phyloP scores from a whole-genome alignment of 2,329 filamentous ascomycete genomes.

The Pseudogymnoascus sp. region DNA sequence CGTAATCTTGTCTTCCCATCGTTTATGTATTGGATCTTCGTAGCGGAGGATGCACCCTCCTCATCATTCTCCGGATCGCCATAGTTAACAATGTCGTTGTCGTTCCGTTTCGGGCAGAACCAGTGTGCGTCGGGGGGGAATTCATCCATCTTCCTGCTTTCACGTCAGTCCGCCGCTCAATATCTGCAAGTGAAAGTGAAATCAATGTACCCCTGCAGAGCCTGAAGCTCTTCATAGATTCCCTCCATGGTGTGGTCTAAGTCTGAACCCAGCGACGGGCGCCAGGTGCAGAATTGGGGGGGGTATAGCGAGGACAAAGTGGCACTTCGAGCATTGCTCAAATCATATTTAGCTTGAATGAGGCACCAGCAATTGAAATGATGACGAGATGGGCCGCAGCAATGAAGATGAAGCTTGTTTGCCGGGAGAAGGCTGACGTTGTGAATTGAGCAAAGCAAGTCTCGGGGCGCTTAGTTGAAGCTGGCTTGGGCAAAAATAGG shows the following conservation, averaged over 20 bases:
- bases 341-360: background rate
- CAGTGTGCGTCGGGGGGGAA: constrained; percentile 45
- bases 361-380: background rate
- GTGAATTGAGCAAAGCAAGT: background rate
- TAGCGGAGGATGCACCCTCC: constrained; percentile 38
- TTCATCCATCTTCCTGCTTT: constrained; percentile 5
- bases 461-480: background rate
- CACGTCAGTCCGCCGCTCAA: background rate
- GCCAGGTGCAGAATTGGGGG: constrained; percentile 2
- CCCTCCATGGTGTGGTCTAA: constrained; percentile 6
- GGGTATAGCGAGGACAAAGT: background rate
- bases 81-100: constrained; percentile 58
- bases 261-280: constrained; percentile 1
- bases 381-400: background rate
- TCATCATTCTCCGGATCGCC: constrained; percentile 43
- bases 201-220: background rate
- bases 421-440: background rate
- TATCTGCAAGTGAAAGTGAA: background rate
- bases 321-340: constrained; percentile 1
- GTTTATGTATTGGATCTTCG: constrained; percentile 46
- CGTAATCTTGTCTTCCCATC: constrained; percentile 49
- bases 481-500: background rate
- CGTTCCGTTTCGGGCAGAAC: constrained; percentile 56
- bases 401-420: background rate
- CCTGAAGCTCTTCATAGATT: constrained; percentile 8